A percentile compares a stretch with the other conserved stretches of the same genome.
Conservation (phyloP, 768 basidiomycete species). For the Stropharia rugosoannulata region DNA sequence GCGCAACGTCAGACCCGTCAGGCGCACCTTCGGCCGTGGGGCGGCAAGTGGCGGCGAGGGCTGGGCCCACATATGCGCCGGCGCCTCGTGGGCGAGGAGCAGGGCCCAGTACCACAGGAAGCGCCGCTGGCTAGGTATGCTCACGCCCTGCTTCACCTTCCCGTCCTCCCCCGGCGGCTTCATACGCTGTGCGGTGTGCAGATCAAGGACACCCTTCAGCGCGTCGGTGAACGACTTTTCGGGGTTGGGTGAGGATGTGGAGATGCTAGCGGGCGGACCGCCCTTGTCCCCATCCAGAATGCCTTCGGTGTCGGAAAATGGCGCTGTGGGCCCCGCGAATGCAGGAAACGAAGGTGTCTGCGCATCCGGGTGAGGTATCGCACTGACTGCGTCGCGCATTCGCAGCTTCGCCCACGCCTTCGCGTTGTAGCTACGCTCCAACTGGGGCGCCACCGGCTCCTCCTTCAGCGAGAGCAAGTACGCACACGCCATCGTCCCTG, state of each 20-base stretch:
- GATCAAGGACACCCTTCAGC: slow-evolving; percentile 56
- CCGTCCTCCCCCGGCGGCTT: slow-evolving; percentile 36
- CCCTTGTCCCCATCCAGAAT: slow-evolving; percentile 17
- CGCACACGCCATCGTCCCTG: slow-evolving; percentile 82
- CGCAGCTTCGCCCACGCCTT: slow-evolving; percentile 48
- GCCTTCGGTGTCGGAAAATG: slow-evolving; percentile 14
- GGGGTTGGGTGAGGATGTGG: slow-evolving; percentile 13
- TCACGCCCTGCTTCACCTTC: slow-evolving; percentile 57
- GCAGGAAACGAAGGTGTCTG: slow-evolving; percentile 6
- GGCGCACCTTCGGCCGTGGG: slow-evolving; percentile 44
- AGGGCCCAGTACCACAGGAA: slow-evolving; percentile 80
- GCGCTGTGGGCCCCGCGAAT: not conserved
- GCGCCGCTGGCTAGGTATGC: slow-evolving; percentile 79
- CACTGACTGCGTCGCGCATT: slow-evolving; percentile 48
- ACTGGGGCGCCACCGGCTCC: slow-evolving; percentile 43
- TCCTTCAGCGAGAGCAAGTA: slow-evolving; percentile 67
- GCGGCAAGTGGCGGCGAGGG: not conserved
- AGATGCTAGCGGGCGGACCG: not conserved
- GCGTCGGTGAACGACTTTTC: slow-evolving; percentile 34
- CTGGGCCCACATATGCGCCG: slow-evolving; percentile 44
- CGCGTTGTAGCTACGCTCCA: slow-evolving; percentile 43
- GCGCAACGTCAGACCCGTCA: slow-evolving; percentile 58
- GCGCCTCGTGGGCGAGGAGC: slow-evolving; percentile 55
- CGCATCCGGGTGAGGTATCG: slow-evolving; percentile 42
- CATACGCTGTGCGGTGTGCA: slow-evolving; percentile 75